Evolutionary conservation across 306 rosid species (phyloP).

Genomic region (Acacia acuminata): DNA sequence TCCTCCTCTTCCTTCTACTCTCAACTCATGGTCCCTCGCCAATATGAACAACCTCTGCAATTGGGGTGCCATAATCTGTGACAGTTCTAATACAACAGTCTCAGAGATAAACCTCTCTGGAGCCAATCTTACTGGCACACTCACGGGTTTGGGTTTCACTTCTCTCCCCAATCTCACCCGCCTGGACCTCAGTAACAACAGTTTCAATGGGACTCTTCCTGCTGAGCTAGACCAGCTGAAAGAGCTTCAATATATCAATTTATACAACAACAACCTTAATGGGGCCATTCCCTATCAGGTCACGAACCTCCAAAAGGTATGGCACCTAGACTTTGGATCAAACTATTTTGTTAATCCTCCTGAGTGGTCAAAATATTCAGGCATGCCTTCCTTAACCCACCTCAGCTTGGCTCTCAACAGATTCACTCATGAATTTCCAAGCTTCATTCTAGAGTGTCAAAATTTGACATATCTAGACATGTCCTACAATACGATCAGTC

Average conservation of each 20-base stretch:
- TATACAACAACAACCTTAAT: slow-evolving; percentile 43
- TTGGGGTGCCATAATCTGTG: slow-evolving; percentile 58
- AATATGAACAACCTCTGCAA: slow-evolving; percentile 52
- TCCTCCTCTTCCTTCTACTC: slow-evolving; percentile 35
- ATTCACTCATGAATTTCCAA: slow-evolving; percentile 44
- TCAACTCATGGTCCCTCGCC: slow-evolving; percentile 58
- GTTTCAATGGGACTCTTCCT: slow-evolving; percentile 42
- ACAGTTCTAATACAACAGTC: slow-evolving; percentile 37
- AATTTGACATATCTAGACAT: slow-evolving; percentile 63
- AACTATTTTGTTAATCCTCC: slow-evolving; percentile 43
- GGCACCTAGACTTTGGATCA: slow-evolving; percentile 50
- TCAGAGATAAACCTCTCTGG: slow-evolving; percentile 41
- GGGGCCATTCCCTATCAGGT: slow-evolving; percentile 60
- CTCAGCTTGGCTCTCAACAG: slow-evolving; percentile 35
- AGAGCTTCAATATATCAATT: slow-evolving; percentile 52
- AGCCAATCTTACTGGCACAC: slow-evolving; percentile 37
- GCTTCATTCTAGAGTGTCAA: slow-evolving; percentile 49
- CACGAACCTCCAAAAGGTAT: slow-evolving; percentile 54
- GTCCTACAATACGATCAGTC: slow-evolving; percentile 39
- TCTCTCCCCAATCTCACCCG: slow-evolving; percentile 46
- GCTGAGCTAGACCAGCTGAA: slow-evolving; percentile 42
- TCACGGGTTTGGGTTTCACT: slow-evolving; percentile 41
- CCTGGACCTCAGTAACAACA: slow-evolving; percentile 54
- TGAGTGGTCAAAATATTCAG: slow-evolving; percentile 54
- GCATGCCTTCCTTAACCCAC: slow-evolving; percentile 45